Evolutionary conservation across 192 early-diverging fungal species (phyloP), one percentile per base, ranked within the genome.

Genomic region (Entrophospora sp.): DNA sequence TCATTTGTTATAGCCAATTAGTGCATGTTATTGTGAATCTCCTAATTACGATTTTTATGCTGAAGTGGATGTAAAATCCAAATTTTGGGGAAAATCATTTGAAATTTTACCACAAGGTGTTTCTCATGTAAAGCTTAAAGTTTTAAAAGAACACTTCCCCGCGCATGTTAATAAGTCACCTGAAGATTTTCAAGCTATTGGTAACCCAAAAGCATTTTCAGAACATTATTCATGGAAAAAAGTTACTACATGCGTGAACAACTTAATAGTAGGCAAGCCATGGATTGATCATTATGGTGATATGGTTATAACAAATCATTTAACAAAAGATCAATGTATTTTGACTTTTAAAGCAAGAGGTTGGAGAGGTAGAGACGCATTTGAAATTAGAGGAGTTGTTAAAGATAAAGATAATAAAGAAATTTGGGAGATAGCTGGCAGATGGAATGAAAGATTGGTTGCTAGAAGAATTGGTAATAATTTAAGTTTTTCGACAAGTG

Each of bases 141-240:
- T 92, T 8, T 82, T 78, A 22, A 77, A 82, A 69, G 72, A 73
- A 2, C 79, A 80, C 67, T 53, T 32, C 49, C 64, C 64, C 1
- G 25, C 25, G 2, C 4, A 27, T n/a, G 62, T 67, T 14, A 67
- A 77, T 38, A 64, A 64, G 1, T 38, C 61, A 22, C 55, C 55
- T 27, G 61, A 77, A 25, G 13, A 66, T 10, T 53, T 80, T 52
- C 64, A 68, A 0, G 73, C 75, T 45, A 73, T 73, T 16, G 79
- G 82, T 35, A 76, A 76, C 28, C 69, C 72, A 57, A 79, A 65
- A 14, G 83, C 77, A 38, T 81, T 81, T 71, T 73, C 76, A 36
- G 90, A 94, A 73, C 92, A 91, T 69, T 92, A 89, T 75, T 83
- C 86, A 49, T 89, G 87, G 91, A 90, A 84, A 69, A 95, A 95